phyloP scores from a whole-genome alignment of 768 basidiomycete genomes.

The Suillus fuscotomentosus region DNA sequence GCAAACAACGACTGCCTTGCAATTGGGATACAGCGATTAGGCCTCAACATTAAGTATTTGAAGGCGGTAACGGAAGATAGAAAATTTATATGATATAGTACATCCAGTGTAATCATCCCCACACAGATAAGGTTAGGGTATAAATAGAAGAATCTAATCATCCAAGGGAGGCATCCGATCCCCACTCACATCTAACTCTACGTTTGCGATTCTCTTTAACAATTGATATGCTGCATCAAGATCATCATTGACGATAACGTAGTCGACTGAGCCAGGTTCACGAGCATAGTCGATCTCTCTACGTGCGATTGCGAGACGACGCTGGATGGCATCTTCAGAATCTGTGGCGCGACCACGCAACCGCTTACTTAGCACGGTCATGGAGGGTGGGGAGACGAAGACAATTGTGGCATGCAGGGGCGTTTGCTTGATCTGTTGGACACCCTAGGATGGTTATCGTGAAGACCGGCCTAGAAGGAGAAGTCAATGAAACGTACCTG shows the following conservation, averaged over 20 bases:
- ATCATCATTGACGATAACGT: conserved; percentile 90
- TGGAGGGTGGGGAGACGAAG: conserved; percentile 88
- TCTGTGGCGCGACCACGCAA: conserved; percentile 85
- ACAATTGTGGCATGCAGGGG: conserved; percentile 82
- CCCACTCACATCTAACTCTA: conserved; percentile 46
- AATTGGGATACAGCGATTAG: no score
- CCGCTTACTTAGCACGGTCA: conserved; percentile 66
- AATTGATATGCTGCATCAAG: conserved; percentile 76
- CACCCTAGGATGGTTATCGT: conserved; percentile 57
- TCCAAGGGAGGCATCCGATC: conserved; percentile 70
- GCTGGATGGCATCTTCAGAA: conserved; percentile 64
- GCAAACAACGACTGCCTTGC: no score
- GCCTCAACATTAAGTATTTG: no score
- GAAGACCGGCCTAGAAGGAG: conserved; percentile 2
- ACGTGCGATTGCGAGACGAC: conserved; percentile 74
- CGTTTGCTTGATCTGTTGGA: conserved; percentile 87
- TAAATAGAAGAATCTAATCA: conserved; percentile 33
- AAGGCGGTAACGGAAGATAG: no score
- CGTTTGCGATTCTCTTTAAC: conserved; percentile 77
- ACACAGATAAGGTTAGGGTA: background rate
- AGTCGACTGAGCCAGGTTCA: conserved; percentile 69
- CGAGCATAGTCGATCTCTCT: conserved; percentile 85
- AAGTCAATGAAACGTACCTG: conserved; percentile 56
- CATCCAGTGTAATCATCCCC: background rate
- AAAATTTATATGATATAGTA: no score